phyloP scores from a whole-genome alignment of 768 basidiomycete genomes.

The Russula brevipes region DNA sequence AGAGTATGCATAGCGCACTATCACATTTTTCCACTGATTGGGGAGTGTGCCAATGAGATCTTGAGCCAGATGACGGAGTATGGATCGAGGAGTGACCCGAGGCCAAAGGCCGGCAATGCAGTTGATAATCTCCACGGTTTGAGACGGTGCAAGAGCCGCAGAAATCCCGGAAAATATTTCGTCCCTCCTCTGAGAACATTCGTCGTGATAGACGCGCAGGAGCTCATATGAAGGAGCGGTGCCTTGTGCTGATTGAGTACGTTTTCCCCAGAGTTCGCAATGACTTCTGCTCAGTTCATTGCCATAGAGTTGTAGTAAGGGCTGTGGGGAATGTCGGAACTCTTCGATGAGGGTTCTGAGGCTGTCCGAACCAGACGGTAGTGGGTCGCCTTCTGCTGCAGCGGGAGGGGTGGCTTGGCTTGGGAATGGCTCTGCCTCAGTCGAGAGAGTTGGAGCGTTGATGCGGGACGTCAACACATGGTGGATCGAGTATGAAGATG shows the following conservation, averaged over 20 bases:
- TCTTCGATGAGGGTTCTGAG: slow-evolving; percentile 6
- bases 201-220: not conserved
- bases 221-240: not conserved
- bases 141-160: not conserved
- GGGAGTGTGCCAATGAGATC: slow-evolving; percentile 19
- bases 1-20: not conserved
- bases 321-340: not conserved
- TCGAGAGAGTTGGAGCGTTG: not conserved
- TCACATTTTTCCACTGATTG: not conserved
- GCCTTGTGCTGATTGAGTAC: not conserved
- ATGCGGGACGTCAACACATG: not conserved
- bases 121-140: not conserved
- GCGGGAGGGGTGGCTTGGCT: no score
- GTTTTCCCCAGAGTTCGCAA: not conserved
- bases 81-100: slow-evolving; percentile 9
- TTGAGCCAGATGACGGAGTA: slow-evolving; percentile 26
- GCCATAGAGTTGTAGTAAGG: slow-evolving; percentile 7
- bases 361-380: not conserved
- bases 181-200: not conserved
- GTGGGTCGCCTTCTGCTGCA: not conserved
- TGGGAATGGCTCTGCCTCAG: not conserved
- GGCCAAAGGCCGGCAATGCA: slow-evolving; percentile 10
- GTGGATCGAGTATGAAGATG: not conserved
- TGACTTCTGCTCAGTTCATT: slow-evolving; percentile 2
- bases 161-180: not conserved